These are phyloP conservation scores for Sporothrix variecibatus DNA, from an alignment of 2,329 filamentous ascomycete genomes.

Conservation along the genomic window DNA sequence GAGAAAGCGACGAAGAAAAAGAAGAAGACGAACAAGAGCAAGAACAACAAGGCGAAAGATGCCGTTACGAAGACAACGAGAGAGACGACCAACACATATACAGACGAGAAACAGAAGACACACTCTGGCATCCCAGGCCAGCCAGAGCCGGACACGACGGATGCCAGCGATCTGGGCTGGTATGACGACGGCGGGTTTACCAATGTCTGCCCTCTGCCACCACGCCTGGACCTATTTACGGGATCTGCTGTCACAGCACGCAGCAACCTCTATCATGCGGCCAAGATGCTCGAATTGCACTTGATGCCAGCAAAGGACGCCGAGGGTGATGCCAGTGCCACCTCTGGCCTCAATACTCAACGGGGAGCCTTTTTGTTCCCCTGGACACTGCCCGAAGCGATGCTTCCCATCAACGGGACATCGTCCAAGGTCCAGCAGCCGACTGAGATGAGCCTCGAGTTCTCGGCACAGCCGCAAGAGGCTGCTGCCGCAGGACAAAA, in stretches of 20 bases:
- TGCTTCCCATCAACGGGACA: conserved; percentile 76
- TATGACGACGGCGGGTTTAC: conserved; percentile 52
- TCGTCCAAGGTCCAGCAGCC: conserved; percentile 72
- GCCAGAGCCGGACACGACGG: conserved; percentile 29
- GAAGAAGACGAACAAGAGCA: no score
- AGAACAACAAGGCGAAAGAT: background rate
- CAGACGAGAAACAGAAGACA: background rate
- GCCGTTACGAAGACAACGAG: background rate
- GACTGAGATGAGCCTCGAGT: conserved; percentile 68
- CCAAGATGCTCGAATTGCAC: conserved; percentile 79
- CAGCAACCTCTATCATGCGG: conserved; percentile 83
- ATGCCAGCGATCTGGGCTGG: conserved; percentile 37
- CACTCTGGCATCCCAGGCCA: conserved; percentile 8
- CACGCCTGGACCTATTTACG: conserved; percentile 62
- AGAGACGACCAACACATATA: background rate
- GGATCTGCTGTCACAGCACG: conserved; percentile 80
- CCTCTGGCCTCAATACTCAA: no score
- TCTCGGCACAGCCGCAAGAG: conserved; percentile 53
- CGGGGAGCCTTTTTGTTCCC: conserved; percentile 74
- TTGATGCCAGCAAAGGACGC: conserved; percentile 43
- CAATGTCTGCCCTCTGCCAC: conserved; percentile 67
- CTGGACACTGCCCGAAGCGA: conserved; percentile 79
- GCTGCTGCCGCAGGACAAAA: conserved; percentile 32
- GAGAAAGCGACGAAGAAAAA: background rate
- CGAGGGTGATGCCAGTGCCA: background rate